Conservation (phyloP, 495 filamentous ascomycete species). For the Xylaria longipes region DNA sequence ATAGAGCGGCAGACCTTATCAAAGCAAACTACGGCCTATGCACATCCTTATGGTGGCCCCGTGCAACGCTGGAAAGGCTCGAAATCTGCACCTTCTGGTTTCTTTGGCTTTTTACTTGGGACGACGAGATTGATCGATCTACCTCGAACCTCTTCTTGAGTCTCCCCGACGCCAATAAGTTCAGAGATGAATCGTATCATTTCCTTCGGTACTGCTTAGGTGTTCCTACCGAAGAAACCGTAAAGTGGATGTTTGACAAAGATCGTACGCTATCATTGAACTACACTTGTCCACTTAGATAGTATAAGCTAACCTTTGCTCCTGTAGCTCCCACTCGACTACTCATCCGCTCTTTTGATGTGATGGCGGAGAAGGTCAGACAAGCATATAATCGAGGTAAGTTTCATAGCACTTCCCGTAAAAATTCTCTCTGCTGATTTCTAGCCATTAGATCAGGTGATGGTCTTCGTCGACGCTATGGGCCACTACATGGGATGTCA, state of each 20-base stretch:
- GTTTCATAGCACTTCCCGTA: background rate
- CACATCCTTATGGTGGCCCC: background rate
- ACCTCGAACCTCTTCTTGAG: constrained; percentile 7
- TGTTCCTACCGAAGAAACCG: constrained; percentile 1
- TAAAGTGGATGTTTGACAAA: background rate
- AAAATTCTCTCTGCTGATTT: background rate
- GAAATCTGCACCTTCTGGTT: constrained; percentile 9
- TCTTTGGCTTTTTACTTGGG: constrained; percentile 12
- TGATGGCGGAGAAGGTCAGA: background rate
- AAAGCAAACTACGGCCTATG: background rate
- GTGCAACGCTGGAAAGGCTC: background rate
- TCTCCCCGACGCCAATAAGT: constrained; percentile 13
- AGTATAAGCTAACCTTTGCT: background rate
- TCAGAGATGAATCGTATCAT: constrained; percentile 23
- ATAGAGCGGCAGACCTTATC: background rate
- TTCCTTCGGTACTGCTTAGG: constrained; percentile 19
- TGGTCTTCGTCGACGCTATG: constrained; percentile 5
- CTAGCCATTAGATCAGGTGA: constrained; percentile 3
- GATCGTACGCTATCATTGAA: background rate
- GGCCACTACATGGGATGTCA: constrained; percentile 10
- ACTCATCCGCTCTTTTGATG: background rate
- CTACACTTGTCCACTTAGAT: background rate
- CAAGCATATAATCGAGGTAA: constrained; percentile 10
- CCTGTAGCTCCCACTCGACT: background rate
- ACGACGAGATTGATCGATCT: constrained; percentile 27